Evolutionary conservation across 2,329 filamentous ascomycete species (phyloP), one percentile per base, ranked within the genome.

Genomic region (Colletotrichum sidae): DNA sequence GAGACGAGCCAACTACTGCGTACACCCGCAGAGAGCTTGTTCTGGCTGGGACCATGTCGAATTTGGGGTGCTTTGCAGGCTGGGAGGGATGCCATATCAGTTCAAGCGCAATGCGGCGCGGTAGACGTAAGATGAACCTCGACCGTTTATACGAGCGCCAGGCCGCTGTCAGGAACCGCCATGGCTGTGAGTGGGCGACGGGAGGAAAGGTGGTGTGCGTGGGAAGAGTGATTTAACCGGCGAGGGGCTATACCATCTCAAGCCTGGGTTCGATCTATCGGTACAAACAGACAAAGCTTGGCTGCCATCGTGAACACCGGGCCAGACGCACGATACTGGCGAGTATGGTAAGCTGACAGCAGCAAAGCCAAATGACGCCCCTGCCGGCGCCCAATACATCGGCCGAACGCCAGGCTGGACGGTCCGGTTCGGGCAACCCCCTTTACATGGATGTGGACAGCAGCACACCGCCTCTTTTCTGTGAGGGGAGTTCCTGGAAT

Each of bases 351-450:
- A 25, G 25, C 25, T 25, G 25, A 25, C 33, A 7, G 37, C 25
- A 60, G 25, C 38, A 59, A 52, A 34, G 34, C 41, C 41, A 53
- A 63, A 41, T 39, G 39, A 17, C 56, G 60, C 54, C 60, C 60
- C 47, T 54, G 50, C 38, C 56, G 56, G 17, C 34, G 56, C 56
- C 38, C 17, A 15, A 41, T 51, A 41, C 17, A 15, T 50, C 44
- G 56, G 42, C 39, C 37, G 42, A 10, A 41, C 15, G 55, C 49
- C 55, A 44, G 35, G 10, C 33, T 49, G n/a, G 44, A 52, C 13
- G 42, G 55, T 45, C 42, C 38, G 15, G 44, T 55, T 64, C 25
- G 50, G 56, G 38, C 39, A 55, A 33, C 33, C 51, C 45, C 56
- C 50, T 46, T 44, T 44, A 34, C 35, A 49, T 34, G 37, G 50